phyloP scores from a whole-genome alignment of 2,329 filamentous ascomycete genomes.

The Eutypa lata region DNA sequence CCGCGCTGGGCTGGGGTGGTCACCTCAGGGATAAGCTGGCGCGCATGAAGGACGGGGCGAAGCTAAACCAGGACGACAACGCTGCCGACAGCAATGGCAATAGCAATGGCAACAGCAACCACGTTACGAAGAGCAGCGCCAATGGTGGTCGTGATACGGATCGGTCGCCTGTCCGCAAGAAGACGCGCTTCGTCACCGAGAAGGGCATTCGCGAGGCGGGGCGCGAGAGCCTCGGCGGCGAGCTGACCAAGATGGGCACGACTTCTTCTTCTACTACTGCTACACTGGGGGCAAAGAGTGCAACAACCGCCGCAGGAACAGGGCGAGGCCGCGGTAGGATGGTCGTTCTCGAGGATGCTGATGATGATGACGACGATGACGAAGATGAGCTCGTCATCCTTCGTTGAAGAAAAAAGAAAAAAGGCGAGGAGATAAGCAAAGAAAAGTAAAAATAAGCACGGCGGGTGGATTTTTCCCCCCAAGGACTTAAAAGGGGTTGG shows the following conservation, averaged over 20 bases:
- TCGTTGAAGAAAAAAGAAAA: not conserved
- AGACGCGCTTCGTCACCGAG: slow-evolving; percentile 76
- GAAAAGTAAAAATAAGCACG: not conserved
- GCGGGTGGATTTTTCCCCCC: not conserved
- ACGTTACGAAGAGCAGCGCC: slow-evolving; percentile 21
- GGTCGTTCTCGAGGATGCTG: slow-evolving; percentile 15
- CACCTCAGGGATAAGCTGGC: slow-evolving; percentile 53
- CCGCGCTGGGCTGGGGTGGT: slow-evolving; percentile 54
- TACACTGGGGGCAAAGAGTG: not conserved
- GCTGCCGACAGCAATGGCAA: slow-evolving; percentile 3
- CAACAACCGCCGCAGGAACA: not conserved
- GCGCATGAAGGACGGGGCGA: slow-evolving; percentile 61
- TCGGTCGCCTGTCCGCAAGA: slow-evolving; percentile 57
- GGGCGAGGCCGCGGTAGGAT: slow-evolving; percentile 4
- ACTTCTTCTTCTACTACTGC: not conserved
- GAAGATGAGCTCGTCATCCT: slow-evolving; percentile 46
- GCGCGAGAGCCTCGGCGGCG: slow-evolving; percentile 66
- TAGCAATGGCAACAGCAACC: slow-evolving; percentile 3
- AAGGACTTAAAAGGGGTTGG: not conserved
- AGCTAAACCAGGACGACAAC: slow-evolving; percentile 33
- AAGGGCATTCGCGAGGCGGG: slow-evolving; percentile 77
- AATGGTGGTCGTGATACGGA: slow-evolving; percentile 1
- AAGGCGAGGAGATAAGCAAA: not conserved
- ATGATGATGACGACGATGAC: slow-evolving; percentile 31
- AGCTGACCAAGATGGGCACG: slow-evolving; percentile 26